Evolutionary conservation across 2,329 filamentous ascomycete species (phyloP).

Genomic region (Fusarium sp.): DNA sequence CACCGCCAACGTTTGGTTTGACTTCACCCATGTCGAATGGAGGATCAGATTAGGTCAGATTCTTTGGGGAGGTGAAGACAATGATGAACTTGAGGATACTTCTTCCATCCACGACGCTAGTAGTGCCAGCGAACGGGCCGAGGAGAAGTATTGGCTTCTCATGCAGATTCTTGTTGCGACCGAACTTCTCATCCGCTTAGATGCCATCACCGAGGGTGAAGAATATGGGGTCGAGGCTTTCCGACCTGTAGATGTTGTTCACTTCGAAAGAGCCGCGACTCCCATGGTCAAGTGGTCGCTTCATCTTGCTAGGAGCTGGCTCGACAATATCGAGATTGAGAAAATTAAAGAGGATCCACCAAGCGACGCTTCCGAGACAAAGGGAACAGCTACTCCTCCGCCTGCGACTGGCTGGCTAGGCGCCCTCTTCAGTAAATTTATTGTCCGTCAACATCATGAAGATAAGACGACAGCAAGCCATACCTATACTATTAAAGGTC

Average conservation of each 20-base stretch:
- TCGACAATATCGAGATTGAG: constrained; percentile 73
- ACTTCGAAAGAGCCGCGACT: constrained; percentile 71
- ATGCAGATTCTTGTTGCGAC: constrained; percentile 73
- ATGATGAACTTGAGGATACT: constrained; percentile 64
- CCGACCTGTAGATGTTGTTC: constrained; percentile 66
- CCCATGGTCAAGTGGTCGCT: constrained; percentile 74
- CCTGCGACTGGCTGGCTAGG: constrained; percentile 61
- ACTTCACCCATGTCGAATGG: constrained; percentile 81
- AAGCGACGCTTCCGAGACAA: not conserved
- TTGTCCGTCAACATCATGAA: constrained; percentile 54
- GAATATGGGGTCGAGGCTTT: constrained; percentile 64
- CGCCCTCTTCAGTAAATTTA: constrained; percentile 65
- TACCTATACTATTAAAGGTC: constrained; percentile 64
- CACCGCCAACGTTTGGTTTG: constrained; percentile 75
- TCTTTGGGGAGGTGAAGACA: constrained; percentile 68
- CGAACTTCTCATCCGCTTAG: constrained; percentile 72
- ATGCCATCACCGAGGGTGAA: constrained; percentile 70
- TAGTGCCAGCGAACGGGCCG: constrained; percentile 61
- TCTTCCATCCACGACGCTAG: constrained; percentile 62
- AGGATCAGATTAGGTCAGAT: constrained; percentile 78
- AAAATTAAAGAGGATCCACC: constrained; percentile 50
- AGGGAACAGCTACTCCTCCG: constrained; percentile 20
- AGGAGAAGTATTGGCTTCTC: constrained; percentile 74
- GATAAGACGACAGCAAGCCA: constrained; percentile 49
- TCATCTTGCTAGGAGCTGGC: constrained; percentile 71